Conservation (phyloP, 1,284 basidiomycete genomes). For the Austroboletus olivaceoglutinosus region DNA sequence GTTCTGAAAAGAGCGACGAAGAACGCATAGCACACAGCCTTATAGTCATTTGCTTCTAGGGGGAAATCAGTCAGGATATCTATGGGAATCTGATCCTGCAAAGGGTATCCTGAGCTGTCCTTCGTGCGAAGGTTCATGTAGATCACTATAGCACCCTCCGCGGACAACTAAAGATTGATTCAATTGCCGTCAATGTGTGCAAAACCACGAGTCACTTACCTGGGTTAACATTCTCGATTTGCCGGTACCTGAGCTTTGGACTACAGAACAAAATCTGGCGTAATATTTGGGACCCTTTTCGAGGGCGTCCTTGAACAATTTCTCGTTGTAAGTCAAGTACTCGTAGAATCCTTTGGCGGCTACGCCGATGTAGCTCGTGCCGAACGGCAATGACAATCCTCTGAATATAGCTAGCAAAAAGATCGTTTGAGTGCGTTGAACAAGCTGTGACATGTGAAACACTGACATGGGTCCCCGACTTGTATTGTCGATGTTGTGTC, state of each 20-base stretch:
- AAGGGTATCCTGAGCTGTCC: slow-evolving; percentile 8
- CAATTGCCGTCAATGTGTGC: not conserved
- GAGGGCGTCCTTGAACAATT: not conserved
- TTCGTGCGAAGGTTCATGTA: slow-evolving; percentile 19
- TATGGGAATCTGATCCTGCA: slow-evolving; percentile 8
- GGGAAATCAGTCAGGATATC: slow-evolving; percentile 6
- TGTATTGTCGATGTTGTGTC: too few relatives aligned
- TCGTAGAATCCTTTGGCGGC: not conserved
- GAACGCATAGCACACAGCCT: slow-evolving; percentile 3
- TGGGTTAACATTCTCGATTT: slow-evolving; percentile 22
- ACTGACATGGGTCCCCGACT: not conserved
- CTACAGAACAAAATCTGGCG: slow-evolving; percentile 18
- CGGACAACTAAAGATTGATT: slow-evolving; percentile 8
- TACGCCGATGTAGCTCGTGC: not conserved
- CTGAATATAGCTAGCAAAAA: not conserved
- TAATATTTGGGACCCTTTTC: slow-evolving; percentile 5
- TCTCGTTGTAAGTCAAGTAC: not conserved
- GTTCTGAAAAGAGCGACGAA: slow-evolving; percentile 12
- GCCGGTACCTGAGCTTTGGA: slow-evolving; percentile 25
- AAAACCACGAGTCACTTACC: not conserved
- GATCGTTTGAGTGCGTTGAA: not conserved
- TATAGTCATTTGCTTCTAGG: not conserved
- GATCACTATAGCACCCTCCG: slow-evolving; percentile 12
- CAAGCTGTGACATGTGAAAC: not conserved
- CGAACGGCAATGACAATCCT: not conserved